Base-by-base conservation (phyloP, 148 eudicot species). In the Spergularia marina region DNA sequence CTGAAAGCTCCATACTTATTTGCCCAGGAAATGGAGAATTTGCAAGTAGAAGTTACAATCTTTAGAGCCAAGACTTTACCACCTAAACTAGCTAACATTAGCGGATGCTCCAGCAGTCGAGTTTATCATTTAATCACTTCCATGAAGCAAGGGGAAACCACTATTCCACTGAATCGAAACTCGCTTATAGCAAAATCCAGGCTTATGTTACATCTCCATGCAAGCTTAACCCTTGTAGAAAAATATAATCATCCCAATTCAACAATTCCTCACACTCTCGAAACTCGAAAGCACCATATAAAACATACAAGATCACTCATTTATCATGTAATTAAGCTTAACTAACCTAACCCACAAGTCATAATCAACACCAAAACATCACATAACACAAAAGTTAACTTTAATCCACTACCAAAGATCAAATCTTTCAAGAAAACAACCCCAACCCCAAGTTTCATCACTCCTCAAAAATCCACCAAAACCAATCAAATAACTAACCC, bases 381-480 rank as follows among this genome's bases (percentile, higher is more conserved):
- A 65, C 68, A 49, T 65, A 7, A 34, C 44, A 40, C 20, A 11
- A 39, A 16, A 34, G 14, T 7, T 2, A 54, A 54, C 47, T 52
- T 9, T 11, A 56, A 75, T 66, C 52, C 51, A 65, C 58, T 25
- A 10, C 34, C 16, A 65, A 76, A 57, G 61, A 66, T 30, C 25
- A 60, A 78, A 65, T 72, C 76, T 72, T 72, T 55, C 70, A 40
- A 77, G 36, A 10, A 73, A 44, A 6, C 14, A 39, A 18, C 8
- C 49, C 7, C 20, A 3, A 59, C 58, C 15, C 6, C 11, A 39
- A 6, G 36, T 36, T 41, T 41, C 44, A 41, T 41, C 44, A 44
- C 49, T 6, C 49, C 49, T 44, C 49, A 44, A 44, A 44, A 44
- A 44, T 4, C 2, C 49, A 44, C 49, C 49, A 6, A 44, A 44